Evolutionary conservation across 2,329 filamentous ascomycete genomes (phyloP), one percentile per base, ranked within the genome.

Genomic region (Neonectria hederae): DNA sequence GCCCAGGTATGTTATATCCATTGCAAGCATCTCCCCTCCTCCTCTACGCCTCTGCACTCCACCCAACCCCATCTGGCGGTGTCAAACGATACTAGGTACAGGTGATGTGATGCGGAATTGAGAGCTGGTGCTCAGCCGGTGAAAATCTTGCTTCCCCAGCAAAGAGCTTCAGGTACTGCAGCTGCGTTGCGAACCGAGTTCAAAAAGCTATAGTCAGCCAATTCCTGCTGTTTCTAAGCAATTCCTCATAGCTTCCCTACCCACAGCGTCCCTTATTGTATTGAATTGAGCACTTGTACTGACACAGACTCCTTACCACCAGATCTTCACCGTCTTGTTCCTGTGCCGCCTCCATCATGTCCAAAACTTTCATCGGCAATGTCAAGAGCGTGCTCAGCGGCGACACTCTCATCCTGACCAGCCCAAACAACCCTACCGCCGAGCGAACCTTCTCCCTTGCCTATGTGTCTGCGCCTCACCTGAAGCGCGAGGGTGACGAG

Each of bases 311-410:
- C 54, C 59, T 35, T 54, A 32, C 35, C 40, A 43, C 28, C 40
- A 74, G 70, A 66, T 72, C 66, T 68, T 51, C 49, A 43, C 62
- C 55, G 65, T 65, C 59, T 67, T 49, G 68, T 71, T 63, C 66
- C 54, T 59, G 53, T 67, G 71, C 62, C 46, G 54, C 70, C 64
- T 69, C 64, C 75, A 80, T 62, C 74, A 84, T 86, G 83, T 81
- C 79, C 63, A 86, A 85, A 78, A 79, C 80, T 58, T 87, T 87
- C 74, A 80, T 89, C 78, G 88, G 90, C 77, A 92, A 90, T 75
- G 94, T 98, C 81, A 99, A 99, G 86, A 93, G 91, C 78, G 93
- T 97, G 72, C 84, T 97, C 76, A 97, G 94, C 76, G 96, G 96
- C 75, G 96, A 98, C 84, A 97, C 94, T 28, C 82, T 98, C 73